Evolutionary conservation across 192 early-diverging fungal genomes (phyloP), one percentile per base, ranked within the genome.

Genomic region (Rhizophagus prolifer): DNA sequence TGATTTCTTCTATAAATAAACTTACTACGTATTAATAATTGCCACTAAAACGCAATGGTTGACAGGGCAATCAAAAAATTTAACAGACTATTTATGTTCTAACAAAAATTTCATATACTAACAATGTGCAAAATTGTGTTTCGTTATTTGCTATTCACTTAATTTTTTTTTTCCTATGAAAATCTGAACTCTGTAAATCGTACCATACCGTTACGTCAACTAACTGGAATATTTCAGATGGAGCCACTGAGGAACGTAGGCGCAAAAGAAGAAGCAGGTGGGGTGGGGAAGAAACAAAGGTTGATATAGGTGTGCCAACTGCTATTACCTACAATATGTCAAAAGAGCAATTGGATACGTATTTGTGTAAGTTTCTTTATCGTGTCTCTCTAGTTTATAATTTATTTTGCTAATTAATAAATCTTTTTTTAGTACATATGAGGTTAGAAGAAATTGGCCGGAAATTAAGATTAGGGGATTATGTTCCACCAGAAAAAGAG

Each of bases 361-460:
- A 91, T 85, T 77, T 92, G 34, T 87, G 89, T 90, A 82, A 86
- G 81, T 81, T 25, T 8, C 9, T 12, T 81, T 67, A 7, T 4
- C 59, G n/a, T 60, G 10, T 21, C 9, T 31, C 31, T 0, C 21
- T 30, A 4, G 19, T 12, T 70, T 58, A 10, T 73, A 21, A 28
- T 68, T 36, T 50, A 25, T 50, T 25, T 26, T 9, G 23, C 13
- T 64, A 23, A 65, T 44, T 67, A 47, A 26, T 38, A 2, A 7
- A 34, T 61, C 13, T 19, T 9, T 28, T 81, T 79, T 78, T 83
- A 86, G 89, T 96, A 19, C 90, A 94, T 75, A 84, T 96, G 74
- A 85, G 95, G n/a, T 86, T 99, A 63, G 95, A 99, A 78, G 96
- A 99, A 81, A 95, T 98, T 66, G 89, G 89, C 36, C 84, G 90